Evolutionary conservation across 2,329 filamentous ascomycete genomes (phyloP).

Genomic region (Lecanosticta acicola): DNA sequence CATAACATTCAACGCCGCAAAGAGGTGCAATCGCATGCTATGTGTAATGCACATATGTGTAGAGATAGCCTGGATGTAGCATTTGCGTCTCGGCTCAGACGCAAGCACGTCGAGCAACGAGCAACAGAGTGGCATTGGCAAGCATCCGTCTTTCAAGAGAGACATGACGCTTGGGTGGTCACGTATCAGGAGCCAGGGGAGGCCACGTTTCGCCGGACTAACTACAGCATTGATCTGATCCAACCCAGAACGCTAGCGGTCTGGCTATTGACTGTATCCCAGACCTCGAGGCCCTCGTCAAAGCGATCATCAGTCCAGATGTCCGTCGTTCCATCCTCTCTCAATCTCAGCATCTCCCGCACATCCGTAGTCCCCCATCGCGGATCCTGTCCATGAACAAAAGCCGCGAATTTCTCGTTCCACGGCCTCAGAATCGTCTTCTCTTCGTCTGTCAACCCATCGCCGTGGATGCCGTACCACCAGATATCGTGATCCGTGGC

Average conservation of each 20-base stretch:
- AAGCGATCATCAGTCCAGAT: constrained; percentile 44
- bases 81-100: too few species aligned
- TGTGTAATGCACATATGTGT: too few species aligned
- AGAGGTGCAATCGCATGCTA: too few species aligned
- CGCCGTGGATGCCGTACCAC: constrained; percentile 50
- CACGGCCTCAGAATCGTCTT: constrained; percentile 39
- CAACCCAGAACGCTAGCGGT: constrained; percentile 16
- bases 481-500: constrained; percentile 50
- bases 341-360: constrained; percentile 42
- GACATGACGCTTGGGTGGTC: too few species aligned
- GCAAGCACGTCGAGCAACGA: too few species aligned
- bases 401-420: constrained; percentile 36
- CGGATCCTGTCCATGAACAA: constrained; percentile 38
- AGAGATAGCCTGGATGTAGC: too few species aligned
- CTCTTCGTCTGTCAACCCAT: constrained; percentile 39
- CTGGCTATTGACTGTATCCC: constrained; percentile 38
- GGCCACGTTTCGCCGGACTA: too few species aligned
- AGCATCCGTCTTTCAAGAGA: too few species aligned
- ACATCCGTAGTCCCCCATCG: constrained; percentile 36
- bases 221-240: constrained; percentile 24
- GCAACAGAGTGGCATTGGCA: too few species aligned
- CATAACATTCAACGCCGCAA: too few species aligned
- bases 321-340: constrained; percentile 41
- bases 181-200: too few species aligned
- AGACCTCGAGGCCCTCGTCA: constrained; percentile 45